A percentile compares a stretch with the other conserved stretches of the same genome.
These are phyloP conservation scores for Gyromitra esculenta DNA, from an alignment of 2,329 filamentous ascomycete species.

Conservation along the genomic window DNA sequence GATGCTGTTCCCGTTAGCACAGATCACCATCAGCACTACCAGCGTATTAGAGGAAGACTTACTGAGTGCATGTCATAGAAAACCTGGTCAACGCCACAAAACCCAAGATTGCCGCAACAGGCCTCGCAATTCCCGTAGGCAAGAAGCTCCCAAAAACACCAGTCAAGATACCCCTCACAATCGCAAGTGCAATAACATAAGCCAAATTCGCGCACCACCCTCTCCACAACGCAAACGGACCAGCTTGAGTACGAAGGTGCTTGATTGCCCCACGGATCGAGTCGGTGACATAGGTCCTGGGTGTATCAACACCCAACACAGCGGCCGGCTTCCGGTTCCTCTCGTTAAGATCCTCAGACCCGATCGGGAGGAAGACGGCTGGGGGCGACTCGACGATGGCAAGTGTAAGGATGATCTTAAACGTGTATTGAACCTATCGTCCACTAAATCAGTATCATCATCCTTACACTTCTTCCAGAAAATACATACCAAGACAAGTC, in stretches of 20 bases:
- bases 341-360: conserved; percentile 59
- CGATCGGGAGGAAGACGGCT: conserved; percentile 66
- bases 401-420: conserved; percentile 68
- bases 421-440: conserved; percentile 53
- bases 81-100: conserved; percentile 73
- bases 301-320: conserved; percentile 55
- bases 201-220: conserved; percentile 68
- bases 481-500: neutral
- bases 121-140: conserved; percentile 63
- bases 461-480: neutral
- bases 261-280: conserved; percentile 68
- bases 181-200: conserved; percentile 63
- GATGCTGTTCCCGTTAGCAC: conserved; percentile 61
- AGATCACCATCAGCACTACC: neutral
- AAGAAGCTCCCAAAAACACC: conserved; percentile 63
- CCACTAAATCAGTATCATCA: neutral
- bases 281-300: conserved; percentile 67
- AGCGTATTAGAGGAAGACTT: conserved; percentile 24
- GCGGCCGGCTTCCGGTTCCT: conserved; percentile 15
- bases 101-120: conserved; percentile 67
- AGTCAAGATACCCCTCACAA: conserved; percentile 61
- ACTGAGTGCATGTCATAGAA: conserved; percentile 81
- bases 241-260: conserved; percentile 72
- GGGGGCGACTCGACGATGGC: conserved; percentile 72
- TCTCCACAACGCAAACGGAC: conserved; percentile 74